Base-by-base conservation (phyloP, 164 flowering plant species). In the Liriodendron chinense region DNA sequence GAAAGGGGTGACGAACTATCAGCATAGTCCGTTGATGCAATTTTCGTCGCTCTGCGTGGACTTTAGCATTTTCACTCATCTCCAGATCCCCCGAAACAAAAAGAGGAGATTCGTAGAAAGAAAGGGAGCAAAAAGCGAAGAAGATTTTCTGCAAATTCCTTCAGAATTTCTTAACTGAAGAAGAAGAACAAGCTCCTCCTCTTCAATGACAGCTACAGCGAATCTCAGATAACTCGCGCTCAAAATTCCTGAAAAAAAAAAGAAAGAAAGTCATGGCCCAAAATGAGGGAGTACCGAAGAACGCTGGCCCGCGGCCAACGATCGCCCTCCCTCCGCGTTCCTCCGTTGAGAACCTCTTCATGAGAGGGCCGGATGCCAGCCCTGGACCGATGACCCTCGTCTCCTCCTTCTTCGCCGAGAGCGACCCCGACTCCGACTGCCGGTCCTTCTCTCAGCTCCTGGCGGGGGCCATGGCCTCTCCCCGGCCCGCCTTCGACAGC, bases 331-430 rank as follows among this genome's bases (percentile, higher is more conserved):
- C 98, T 0, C 89, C 91, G 0, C 82, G 92, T 4, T 74, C 90
- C 0, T 64, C 91, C 9, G 65, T 83, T 65, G 98, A 89, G 34
- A 67, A 77, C 68, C 22, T 88, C 59, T 90, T 89, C 79, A 8
- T 72, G 4, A 87, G 86, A 21, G 78, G 77, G 3, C 83, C 47
- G 7, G 87, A 83, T 22, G 76, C 78, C 6, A 95, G 97, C 68
- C 99, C 99, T 3, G 98, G 99, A n/a, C 98, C 99, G 23, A 82
- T 95, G 92, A 90, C 97, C 0, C 82, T 95, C 12, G 93, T 92
- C 13, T 90, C 97, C 25, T 78, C 73, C 74, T 91, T 91, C 85
- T 91, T 93, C 86, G 65, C 94, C 43, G 95, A 90, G 14, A 76
- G 74, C 72, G 83, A 80, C 61, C 85, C 92, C 1, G 92, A 88